Conservation (phyloP, 495 filamentous ascomycete species). For the Hyaloscypha finlandica region DNA sequence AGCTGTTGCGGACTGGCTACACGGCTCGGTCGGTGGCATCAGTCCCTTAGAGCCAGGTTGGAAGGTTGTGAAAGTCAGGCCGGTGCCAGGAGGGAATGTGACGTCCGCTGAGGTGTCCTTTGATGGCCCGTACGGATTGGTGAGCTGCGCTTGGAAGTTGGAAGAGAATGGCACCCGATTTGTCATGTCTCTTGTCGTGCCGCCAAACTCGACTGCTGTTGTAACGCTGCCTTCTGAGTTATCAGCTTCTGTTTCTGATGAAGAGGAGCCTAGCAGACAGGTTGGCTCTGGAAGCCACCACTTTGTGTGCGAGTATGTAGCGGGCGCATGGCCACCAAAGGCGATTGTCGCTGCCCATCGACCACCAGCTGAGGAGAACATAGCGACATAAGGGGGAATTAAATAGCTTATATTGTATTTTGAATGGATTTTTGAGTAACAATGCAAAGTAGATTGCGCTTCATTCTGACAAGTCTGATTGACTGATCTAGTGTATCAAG, state of each 20-base stretch:
- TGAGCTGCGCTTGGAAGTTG: conserved; percentile 9
- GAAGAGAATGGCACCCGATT: conserved; percentile 28
- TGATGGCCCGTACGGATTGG: conserved; percentile 33
- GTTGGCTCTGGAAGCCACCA: conserved; percentile 12
- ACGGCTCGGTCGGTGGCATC: conserved; percentile 36
- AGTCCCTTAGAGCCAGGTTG: conserved; percentile 39
- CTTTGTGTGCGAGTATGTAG: conserved; percentile 10
- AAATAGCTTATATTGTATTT: no score
- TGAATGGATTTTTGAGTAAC: no score
- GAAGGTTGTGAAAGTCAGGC: conserved; percentile 35
- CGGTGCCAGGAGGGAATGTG: conserved; percentile 36
- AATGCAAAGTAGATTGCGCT: no score
- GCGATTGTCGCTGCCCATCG: not conserved
- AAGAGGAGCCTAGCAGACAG: no score
- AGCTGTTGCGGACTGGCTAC: conserved; percentile 38
- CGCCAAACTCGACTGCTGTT: conserved; percentile 23
- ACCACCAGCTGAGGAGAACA: no score
- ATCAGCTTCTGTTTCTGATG: no score
- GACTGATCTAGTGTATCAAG: no score
- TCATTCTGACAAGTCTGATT: no score
- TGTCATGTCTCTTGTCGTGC: conserved; percentile 29
- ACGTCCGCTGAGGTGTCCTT: conserved; percentile 34
- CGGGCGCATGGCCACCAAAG: conserved; percentile 19
- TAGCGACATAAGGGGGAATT: no score
- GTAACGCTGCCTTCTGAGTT: not conserved